Conservation (phyloP, 345 rosid species). For the Jatropha curcas region DNA sequence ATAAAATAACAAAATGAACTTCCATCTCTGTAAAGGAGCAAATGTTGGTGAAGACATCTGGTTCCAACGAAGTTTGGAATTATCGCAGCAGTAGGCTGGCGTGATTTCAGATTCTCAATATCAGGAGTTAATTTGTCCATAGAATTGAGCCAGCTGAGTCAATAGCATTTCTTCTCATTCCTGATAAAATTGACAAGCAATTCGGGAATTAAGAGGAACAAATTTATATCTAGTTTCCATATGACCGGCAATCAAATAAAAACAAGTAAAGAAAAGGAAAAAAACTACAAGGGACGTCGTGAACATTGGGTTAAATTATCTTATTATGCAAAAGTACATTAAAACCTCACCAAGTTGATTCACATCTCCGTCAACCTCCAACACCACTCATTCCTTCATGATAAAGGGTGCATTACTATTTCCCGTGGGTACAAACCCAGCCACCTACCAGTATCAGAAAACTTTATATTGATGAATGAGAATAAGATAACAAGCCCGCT, state of each 20-base stretch:
- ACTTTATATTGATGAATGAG: slow-evolving; percentile 15
- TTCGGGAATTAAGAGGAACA: too few species aligned
- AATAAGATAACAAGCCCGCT: slow-evolving; percentile 3
- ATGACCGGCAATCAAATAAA: too few species aligned
- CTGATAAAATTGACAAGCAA: slow-evolving; percentile 32
- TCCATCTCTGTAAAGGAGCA: slow-evolving; percentile 71
- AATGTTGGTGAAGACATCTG: slow-evolving; percentile 38
- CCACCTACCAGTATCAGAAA: slow-evolving; percentile 58
- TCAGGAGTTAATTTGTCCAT: slow-evolving; percentile 45
- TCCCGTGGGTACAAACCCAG: slow-evolving; percentile 73
- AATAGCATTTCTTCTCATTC: slow-evolving; percentile 48
- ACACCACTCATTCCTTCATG: slow-evolving; percentile 78
- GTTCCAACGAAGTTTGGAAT: slow-evolving; percentile 46
- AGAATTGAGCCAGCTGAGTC: slow-evolving; percentile 45
- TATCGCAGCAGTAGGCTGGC: slow-evolving; percentile 50
- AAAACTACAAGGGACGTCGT: too few species aligned
- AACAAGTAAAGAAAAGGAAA: not conserved
- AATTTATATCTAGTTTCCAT: not conserved
- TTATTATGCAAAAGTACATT: too few species aligned
- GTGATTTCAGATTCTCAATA: slow-evolving; percentile 61
- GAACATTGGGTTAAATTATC: too few species aligned
- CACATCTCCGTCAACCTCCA: slow-evolving; percentile 72
- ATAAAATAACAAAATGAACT: slow-evolving; percentile 12
- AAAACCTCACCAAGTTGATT: slow-evolving; percentile 60
- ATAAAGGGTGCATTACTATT: slow-evolving; percentile 47